Base-by-base conservation (phyloP, 2,329 filamentous ascomycete genomes). In the Claviceps paspali region DNA sequence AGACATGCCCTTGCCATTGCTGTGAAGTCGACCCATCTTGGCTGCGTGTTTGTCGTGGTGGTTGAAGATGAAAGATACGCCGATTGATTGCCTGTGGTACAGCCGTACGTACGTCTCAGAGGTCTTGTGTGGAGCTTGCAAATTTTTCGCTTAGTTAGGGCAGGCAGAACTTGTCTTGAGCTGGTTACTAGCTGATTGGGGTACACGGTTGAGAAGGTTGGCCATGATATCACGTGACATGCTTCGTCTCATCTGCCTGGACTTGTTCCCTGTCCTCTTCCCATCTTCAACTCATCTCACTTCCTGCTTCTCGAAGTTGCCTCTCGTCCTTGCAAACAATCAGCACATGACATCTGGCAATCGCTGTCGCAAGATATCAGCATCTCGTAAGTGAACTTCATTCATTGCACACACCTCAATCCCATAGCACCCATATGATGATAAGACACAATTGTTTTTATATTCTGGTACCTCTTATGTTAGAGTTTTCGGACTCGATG, bases 381-480 rank as follows among this genome's bases (percentile, higher is more conserved):
- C n/a, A n/a, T n/a, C n/a, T n/a, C 17, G 47, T 43, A 48, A 41
- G 30, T 40, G 36, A 34, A 32, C 7, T 9, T 15, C 12, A 10
- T 27, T 21, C 6, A 5, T 8, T 30, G 3, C 18, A 21, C 15
- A n/a, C 19, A 42, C 32, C 29, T 23, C 14, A 6, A 30, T 23
- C 29, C 15, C 29, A 29, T 14, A 18, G 24, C 37, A 28, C 18
- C 18, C 56, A 51, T 49, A 72, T 85, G 82, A 88, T 87, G 82
- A 88, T 71, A 76, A 53, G 32, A 59, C 56, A 67, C 68, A 63
- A 66, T 67, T 64, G 51, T 63, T 61, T 63, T 65, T 33, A 67
- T 80, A n/a, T 87, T 92, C 83, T 93, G 85, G 85, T 86, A 93
- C 85, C 86, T 93, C 86, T 93, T 91, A 85, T 85, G 75, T 83